Evolutionary conservation across 495 filamentous ascomycete species (phyloP).

Genomic region (Lepraria neglecta): DNA sequence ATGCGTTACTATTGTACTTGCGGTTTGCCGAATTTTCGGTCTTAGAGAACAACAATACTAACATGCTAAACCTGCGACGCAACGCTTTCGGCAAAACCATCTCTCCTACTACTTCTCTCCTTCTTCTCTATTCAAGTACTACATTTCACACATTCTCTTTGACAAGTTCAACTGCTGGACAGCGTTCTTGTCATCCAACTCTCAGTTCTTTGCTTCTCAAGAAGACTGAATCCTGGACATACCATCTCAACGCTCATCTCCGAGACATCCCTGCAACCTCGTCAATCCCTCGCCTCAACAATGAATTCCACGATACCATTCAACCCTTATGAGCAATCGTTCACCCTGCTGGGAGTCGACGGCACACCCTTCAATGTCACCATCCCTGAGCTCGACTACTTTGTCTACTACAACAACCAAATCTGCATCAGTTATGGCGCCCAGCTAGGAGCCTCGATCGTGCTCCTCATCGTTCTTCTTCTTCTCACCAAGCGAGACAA

Average conservation of each 20-base stretch:
- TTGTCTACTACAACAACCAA: conserved; percentile 46
- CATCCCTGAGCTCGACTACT: conserved; percentile 43
- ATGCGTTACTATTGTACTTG: conserved; percentile 16
- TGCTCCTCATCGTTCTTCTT: conserved; percentile 60
- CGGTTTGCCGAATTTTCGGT: neutral
- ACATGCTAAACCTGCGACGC: neutral
- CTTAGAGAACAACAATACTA: conserved; percentile 17
- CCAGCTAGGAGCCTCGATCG: conserved; percentile 66
- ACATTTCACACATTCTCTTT: neutral
- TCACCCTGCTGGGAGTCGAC: conserved; percentile 48
- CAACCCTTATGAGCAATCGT: conserved; percentile 52
- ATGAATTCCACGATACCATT: conserved; percentile 34
- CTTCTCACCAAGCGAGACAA: conserved; percentile 59
- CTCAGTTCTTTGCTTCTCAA: neutral
- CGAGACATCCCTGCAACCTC: neutral
- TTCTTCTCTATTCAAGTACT: neutral
- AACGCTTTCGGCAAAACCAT: neutral
- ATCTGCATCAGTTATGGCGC: conserved; percentile 61
- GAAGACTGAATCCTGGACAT: neutral
- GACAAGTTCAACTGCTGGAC: conserved; percentile 1
- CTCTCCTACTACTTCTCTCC: neutral
- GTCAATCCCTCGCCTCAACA: neutral
- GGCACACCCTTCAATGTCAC: conserved; percentile 48
- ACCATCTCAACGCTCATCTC: conserved; percentile 5
- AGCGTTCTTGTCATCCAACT: neutral